phyloP scores from a whole-genome alignment of 805 yeast genomes.

The Pichia exigua region DNA sequence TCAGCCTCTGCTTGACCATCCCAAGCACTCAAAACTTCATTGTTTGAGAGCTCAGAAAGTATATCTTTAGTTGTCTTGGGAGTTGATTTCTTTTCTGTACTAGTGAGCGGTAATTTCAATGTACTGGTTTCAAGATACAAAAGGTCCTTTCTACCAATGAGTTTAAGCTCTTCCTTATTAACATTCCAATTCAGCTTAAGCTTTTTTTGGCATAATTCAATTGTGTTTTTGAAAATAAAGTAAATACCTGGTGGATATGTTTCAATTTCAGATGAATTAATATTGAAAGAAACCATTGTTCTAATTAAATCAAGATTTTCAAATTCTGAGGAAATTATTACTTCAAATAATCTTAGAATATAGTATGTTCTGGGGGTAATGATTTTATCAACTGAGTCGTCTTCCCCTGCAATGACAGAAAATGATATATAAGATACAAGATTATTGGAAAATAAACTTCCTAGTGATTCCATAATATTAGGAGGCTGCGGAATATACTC shows the following conservation, averaged over 20 bases:
- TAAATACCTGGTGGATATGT: conserved; percentile 68
- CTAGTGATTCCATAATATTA: conserved; percentile 45
- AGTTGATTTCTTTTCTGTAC: background rate
- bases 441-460: conserved; percentile 40
- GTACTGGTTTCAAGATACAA: conserved; percentile 18
- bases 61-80: conserved; percentile 32
- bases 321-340: conserved; percentile 46
- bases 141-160: conserved; percentile 66
- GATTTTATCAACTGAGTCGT: conserved; percentile 45
- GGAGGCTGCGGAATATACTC: conserved; percentile 53
- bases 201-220: conserved; percentile 44
- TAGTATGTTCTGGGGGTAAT: conserved; percentile 62
- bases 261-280: conserved; percentile 46
- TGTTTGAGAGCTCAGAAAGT: conserved; percentile 32
- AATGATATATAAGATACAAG: conserved; percentile 54
- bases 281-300: conserved; percentile 50
- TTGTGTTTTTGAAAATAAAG: conserved; percentile 57
- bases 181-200: conserved; percentile 42
- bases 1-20: conserved; percentile 68
- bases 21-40: conserved; percentile 51
- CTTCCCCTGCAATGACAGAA: conserved; percentile 60
- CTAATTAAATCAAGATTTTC: conserved; percentile 49
- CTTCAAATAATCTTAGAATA: conserved; percentile 54
- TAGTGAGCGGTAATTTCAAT: background rate
- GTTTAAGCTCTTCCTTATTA: conserved; percentile 34